These are phyloP conservation scores for Boletus subcaerulescens DNA, from an alignment of 768 basidiomycete species.

Conservation along the genomic window DNA sequence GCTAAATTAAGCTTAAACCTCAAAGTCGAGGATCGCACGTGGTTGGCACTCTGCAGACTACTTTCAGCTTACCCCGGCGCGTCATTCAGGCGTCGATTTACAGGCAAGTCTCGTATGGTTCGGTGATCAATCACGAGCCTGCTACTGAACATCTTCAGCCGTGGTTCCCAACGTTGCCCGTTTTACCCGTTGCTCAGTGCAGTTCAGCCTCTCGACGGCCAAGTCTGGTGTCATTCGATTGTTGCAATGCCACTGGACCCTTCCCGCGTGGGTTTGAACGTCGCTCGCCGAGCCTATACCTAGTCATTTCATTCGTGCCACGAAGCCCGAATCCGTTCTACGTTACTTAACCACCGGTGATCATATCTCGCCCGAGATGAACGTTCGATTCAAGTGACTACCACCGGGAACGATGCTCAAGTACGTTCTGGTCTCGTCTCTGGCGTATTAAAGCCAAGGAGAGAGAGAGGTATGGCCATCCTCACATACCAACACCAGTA, in stretches of 20 bases:
- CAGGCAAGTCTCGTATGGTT: not conserved
- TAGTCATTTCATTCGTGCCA: not conserved
- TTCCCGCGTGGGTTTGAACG: not conserved
- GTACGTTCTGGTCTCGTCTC: not conserved
- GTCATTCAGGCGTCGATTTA: not conserved
- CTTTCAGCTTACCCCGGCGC: no score
- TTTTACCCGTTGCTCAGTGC: not conserved
- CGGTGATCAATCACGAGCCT: not conserved
- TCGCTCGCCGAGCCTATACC: not conserved
- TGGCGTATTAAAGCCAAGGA: not conserved
- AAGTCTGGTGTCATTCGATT: not conserved
- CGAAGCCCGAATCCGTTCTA: not conserved
- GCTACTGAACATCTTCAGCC: not conserved
- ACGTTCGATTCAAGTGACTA: not conserved
- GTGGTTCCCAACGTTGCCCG: not conserved
- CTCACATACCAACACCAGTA: not conserved
- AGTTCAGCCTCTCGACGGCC: not conserved
- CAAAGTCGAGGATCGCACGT: no score
- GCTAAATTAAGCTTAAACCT: no score
- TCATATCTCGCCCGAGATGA: not conserved
- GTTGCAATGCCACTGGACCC: not conserved
- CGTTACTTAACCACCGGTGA: not conserved
- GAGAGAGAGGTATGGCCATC: not conserved
- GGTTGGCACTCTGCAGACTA: not conserved
- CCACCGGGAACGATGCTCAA: not conserved